Base-by-base conservation (phyloP, 1,284 basidiomycete genomes). In the Apiotrichum sp. region DNA sequence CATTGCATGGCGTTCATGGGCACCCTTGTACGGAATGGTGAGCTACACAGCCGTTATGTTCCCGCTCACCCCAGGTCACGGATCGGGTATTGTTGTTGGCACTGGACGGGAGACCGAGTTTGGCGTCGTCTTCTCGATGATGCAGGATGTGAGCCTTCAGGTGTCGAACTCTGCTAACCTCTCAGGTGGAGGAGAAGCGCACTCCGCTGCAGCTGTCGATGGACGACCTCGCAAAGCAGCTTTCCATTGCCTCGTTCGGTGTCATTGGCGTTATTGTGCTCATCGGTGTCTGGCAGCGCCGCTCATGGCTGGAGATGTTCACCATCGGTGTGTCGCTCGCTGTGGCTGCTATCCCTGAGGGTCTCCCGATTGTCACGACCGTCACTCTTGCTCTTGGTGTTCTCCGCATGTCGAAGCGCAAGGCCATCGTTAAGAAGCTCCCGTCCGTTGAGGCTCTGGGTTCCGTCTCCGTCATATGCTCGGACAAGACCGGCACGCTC, bases 361-460 rank as follows among this genome's bases (percentile, higher is more conserved):
- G 93, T 61, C 80, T 98, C 11, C 91, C 93, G 36, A 92, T 91
- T 47, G 93, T 97, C 60, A 95, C 96, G 68, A 98, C 93, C 6
- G 91, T 90, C n/a, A 95, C 91, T 73, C 78, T 98, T 45, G 93
- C 93, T 7, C 81, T 98, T 10, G 93, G 93, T 16, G 95, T 92
- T 11, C 92, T 93, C 79, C 93, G 93, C 74, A 97, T 98, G 93
- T 92, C 93, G 0, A 89, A 93, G 79, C 89, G 92, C 77, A 95
- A 95, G 60, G 93, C 93, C 5, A 97, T 98, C 65, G 93, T 98
- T 47, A 80, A 92, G 66, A 92, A 95, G 73, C 79, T 98, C 61
- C 93, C 93, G n/a, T 90, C 87, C 62, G 93, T 97, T 10, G 93
- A 98, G 78, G 96, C 93, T 33, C 80, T 98, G 2, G 93, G 93